Evolutionary conservation across 371 early-diverging fungal species (phyloP).

Genomic region (Saksenaea vasiformis): DNA sequence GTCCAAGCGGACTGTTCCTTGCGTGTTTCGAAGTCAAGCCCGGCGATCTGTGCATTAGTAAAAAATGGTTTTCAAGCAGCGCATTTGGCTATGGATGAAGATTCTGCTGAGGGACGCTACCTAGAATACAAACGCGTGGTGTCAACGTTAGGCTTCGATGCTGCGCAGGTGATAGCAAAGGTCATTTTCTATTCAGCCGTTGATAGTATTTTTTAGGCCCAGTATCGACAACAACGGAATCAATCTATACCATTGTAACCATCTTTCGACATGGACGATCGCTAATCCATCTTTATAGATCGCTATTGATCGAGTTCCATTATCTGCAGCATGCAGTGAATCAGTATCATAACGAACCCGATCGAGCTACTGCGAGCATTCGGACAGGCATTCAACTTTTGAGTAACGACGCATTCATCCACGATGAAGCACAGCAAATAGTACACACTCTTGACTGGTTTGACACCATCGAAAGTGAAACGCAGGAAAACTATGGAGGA

Average conservation of each 20-base stretch:
- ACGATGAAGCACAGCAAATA: conserved; percentile 21
- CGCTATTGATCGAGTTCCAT: conserved; percentile 16
- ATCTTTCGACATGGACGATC: background rate
- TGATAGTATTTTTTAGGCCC: background rate
- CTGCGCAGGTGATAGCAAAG: background rate
- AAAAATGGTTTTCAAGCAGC: too few species aligned
- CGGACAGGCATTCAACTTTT: conserved; percentile 18
- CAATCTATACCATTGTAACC: background rate
- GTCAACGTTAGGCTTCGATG: background rate
- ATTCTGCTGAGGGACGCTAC: background rate
- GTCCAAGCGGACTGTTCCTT: too few species aligned
- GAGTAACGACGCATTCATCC: conserved; percentile 23
- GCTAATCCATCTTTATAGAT: background rate
- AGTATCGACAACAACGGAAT: background rate
- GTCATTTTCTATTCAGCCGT: background rate
- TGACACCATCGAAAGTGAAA: conserved; percentile 28
- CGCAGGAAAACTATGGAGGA: background rate
- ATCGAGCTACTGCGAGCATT: conserved; percentile 23
- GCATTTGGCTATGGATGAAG: background rate
- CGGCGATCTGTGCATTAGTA: too few species aligned
- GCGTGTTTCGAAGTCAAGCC: too few species aligned
- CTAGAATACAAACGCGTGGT: background rate
- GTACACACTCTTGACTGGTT: conserved; percentile 27
- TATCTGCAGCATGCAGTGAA: conserved; percentile 8
- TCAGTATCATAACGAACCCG: conserved; percentile 9